Evolutionary conservation across 176 grass and related monocot species (phyloP).

Genomic region (Oryza punctata): DNA sequence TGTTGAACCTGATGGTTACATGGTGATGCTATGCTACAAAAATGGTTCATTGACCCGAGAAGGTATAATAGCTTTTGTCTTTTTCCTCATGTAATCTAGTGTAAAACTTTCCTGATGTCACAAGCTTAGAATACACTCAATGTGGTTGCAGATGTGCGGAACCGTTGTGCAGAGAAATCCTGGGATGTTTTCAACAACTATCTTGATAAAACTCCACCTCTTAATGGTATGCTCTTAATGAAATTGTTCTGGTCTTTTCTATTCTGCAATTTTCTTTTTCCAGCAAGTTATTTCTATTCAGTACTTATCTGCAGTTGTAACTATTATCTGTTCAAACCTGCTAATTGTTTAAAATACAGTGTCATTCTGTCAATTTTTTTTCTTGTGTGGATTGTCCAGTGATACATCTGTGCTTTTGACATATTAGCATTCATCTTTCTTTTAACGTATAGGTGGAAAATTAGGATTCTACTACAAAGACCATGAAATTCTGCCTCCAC

Average conservation of each 20-base stretch:
- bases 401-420: not conserved
- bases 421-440: constrained; percentile 6
- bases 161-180: constrained; percentile 69
- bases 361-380: not conserved
- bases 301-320: not conserved
- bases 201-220: constrained; percentile 64
- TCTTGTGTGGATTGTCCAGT: not conserved
- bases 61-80: constrained; percentile 34
- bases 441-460: constrained; percentile 60
- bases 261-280: not conserved
- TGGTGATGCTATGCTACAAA: constrained; percentile 98
- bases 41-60: constrained; percentile 97
- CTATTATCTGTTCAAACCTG: not conserved
- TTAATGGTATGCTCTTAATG: constrained; percentile 62
- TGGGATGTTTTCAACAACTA: constrained; percentile 88
- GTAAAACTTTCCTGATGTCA: not conserved
- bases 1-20: constrained; percentile 85
- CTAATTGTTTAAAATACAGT: not conserved
- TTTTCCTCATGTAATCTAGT: not conserved
- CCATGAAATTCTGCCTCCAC: constrained; percentile 92
- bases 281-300: not conserved
- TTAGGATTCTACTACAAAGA: constrained; percentile 99
- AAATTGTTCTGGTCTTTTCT: constrained; percentile 11
- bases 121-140: not conserved
- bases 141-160: constrained; percentile 70